Evolutionary conservation across 1,284 basidiomycete genomes (phyloP).

Genomic region (Megacollybia platyphylla): DNA sequence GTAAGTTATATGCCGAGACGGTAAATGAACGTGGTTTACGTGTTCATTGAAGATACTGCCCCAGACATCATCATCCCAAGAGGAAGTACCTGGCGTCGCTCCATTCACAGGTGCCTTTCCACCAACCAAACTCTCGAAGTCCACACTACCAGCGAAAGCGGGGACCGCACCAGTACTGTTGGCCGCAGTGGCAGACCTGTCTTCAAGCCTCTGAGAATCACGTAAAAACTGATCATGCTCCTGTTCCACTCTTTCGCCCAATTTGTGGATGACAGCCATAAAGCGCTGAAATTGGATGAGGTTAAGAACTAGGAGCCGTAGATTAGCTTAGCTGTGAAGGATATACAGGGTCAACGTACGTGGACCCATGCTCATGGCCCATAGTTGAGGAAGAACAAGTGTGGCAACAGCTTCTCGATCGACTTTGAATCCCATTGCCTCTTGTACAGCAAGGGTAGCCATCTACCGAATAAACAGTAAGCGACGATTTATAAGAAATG

Average conservation of each 20-base stretch:
- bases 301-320: slow-evolving; percentile 52
- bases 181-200: slow-evolving; percentile 34
- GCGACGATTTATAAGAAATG: slow-evolving; percentile 1
- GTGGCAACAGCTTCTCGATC: slow-evolving; percentile 93
- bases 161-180: slow-evolving; percentile 19
- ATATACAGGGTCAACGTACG: slow-evolving; percentile 31
- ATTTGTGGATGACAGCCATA: slow-evolving; percentile 67
- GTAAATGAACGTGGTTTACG: slow-evolving; percentile 16
- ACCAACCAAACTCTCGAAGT: slow-evolving; percentile 68
- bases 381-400: slow-evolving; percentile 85
- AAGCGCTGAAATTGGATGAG: slow-evolving; percentile 87
- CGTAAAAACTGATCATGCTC: slow-evolving; percentile 79
- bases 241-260: slow-evolving; percentile 71
- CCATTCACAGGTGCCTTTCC: slow-evolving; percentile 20
- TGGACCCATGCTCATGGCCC: slow-evolving; percentile 96
- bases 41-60: slow-evolving; percentile 52
- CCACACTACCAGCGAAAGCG: slow-evolving; percentile 27
- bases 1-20: not conserved
- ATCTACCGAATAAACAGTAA: slow-evolving; percentile 34
- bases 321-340: not conserved
- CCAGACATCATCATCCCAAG: slow-evolving; percentile 75
- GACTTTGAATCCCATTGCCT: slow-evolving; percentile 92
- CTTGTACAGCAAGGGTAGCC: slow-evolving; percentile 89
- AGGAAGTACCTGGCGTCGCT: slow-evolving; percentile 20
- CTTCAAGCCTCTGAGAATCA: slow-evolving; percentile 74